phyloP scores from a whole-genome alignment of 192 early-diverging fungal genomes.

The Backusella mclennaniae region DNA sequence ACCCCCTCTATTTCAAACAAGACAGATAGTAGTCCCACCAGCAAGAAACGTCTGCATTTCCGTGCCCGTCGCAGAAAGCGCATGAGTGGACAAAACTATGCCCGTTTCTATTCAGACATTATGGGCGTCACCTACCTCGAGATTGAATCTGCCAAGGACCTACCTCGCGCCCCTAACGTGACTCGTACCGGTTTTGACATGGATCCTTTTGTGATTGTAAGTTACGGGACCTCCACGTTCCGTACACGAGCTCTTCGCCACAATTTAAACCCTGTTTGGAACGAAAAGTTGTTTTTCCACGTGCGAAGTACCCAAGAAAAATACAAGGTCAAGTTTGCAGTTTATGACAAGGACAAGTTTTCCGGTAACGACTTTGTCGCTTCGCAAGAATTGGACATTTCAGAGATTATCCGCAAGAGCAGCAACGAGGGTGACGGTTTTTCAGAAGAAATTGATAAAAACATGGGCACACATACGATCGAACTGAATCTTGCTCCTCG shows the following conservation, averaged over 20 bases:
- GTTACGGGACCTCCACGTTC: constrained; percentile 68
- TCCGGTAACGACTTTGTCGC: constrained; percentile 68
- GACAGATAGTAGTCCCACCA: neutral
- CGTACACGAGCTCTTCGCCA: constrained; percentile 65
- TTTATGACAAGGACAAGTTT: constrained; percentile 78
- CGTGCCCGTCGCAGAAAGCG: constrained; percentile 23
- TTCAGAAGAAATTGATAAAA: constrained; percentile 23
- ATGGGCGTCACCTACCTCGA: constrained; percentile 54
- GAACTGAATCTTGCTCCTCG: constrained; percentile 33
- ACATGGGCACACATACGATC: constrained; percentile 44
- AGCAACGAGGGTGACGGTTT: too few species aligned
- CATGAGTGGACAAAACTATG: neutral
- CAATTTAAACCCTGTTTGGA: constrained; percentile 72
- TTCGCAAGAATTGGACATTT: constrained; percentile 40
- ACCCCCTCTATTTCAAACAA: neutral
- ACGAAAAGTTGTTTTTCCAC: constrained; percentile 66
- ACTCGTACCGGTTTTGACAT: constrained; percentile 69
- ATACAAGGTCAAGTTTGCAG: constrained; percentile 51
- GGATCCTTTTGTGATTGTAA: constrained; percentile 80
- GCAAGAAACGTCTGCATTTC: neutral
- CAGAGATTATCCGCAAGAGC: constrained; percentile 44
- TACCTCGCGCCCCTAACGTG: constrained; percentile 42
- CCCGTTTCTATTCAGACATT: constrained; percentile 25
- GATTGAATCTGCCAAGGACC: constrained; percentile 43
- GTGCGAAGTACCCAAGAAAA: constrained; percentile 43